phyloP scores from a whole-genome alignment of 2,329 filamentous ascomycete species.

The Aspergillus aculeatinus region DNA sequence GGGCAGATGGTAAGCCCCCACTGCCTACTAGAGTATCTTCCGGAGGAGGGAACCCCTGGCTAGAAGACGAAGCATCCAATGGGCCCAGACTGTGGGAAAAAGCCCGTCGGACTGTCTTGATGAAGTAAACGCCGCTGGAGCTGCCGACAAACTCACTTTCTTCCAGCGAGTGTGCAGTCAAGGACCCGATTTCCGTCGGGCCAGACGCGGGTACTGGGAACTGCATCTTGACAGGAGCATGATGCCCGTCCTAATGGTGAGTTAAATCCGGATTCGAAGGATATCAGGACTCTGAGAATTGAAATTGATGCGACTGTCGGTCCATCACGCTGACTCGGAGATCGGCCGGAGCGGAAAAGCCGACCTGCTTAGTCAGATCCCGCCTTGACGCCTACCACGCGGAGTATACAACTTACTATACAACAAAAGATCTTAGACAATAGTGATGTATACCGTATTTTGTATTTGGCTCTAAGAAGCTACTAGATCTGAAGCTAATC shows the following conservation, averaged over 20 bases:
- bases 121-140: constrained; percentile 54
- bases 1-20: constrained; percentile 23
- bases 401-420: no score
- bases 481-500: neutral
- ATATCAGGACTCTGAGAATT: neutral
- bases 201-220: constrained; percentile 13
- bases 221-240: constrained; percentile 28
- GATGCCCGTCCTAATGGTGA: constrained; percentile 7
- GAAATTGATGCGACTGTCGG: neutral
- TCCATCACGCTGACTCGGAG: neutral
- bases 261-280: neutral
- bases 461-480: no score
- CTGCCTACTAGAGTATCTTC: constrained; percentile 32
- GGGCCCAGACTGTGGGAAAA: constrained; percentile 42
- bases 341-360: neutral
- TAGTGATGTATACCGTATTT: no score
- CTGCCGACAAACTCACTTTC: constrained; percentile 55
- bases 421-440: no score
- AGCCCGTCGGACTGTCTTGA: constrained; percentile 55
- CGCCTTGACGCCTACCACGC: no score
- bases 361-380: no score
- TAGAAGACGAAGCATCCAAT: constrained; percentile 14
- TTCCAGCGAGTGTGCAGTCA: constrained; percentile 44
- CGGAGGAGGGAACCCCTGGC: constrained; percentile 29
- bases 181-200: constrained; percentile 39